These are phyloP conservation scores for Pseudocercospora musae DNA, from an alignment of 2,329 filamentous ascomycete species.

Conservation along the genomic window DNA sequence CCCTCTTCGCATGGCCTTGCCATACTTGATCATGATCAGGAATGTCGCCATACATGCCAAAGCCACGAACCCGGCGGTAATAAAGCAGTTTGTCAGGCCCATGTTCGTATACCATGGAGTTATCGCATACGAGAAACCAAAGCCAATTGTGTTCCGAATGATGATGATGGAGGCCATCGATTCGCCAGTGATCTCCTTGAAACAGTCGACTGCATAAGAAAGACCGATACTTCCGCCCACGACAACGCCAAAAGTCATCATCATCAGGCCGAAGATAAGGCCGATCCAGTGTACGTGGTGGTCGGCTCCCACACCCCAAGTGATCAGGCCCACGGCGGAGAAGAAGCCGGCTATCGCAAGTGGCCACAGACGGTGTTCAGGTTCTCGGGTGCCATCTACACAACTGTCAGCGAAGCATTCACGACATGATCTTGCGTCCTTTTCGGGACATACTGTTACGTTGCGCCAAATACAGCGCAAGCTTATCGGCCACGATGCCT, in stretches of 20 bases:
- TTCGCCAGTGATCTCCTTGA: conserved; percentile 44
- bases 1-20: conserved; percentile 18
- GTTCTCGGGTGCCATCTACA: conserved; percentile 37
- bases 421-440: not conserved
- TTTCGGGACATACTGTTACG: conserved; percentile 29
- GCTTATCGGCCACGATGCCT: conserved; percentile 35
- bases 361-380: conserved; percentile 43
- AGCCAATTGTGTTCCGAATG: conserved; percentile 49
- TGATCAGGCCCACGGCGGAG: conserved; percentile 37
- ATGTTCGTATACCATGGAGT: conserved; percentile 44
- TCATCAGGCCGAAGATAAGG: conserved; percentile 46
- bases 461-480: conserved; percentile 36
- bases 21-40: conserved; percentile 22
- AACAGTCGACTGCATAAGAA: conserved; percentile 45
- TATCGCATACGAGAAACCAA: conserved; percentile 49
- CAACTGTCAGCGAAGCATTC: not conserved
- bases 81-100: conserved; percentile 43
- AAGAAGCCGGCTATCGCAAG: conserved; percentile 38
- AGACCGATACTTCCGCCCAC: conserved; percentile 41
- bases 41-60: conserved; percentile 23
- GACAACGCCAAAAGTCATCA: conserved; percentile 44
- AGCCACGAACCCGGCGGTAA: conserved; percentile 14
- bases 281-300: conserved; percentile 47
- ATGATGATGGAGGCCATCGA: conserved; percentile 47
- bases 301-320: conserved; percentile 48